Evolutionary conservation across 2,329 filamentous ascomycete genomes (phyloP).

Genomic region (Penicillium corylophilum): DNA sequence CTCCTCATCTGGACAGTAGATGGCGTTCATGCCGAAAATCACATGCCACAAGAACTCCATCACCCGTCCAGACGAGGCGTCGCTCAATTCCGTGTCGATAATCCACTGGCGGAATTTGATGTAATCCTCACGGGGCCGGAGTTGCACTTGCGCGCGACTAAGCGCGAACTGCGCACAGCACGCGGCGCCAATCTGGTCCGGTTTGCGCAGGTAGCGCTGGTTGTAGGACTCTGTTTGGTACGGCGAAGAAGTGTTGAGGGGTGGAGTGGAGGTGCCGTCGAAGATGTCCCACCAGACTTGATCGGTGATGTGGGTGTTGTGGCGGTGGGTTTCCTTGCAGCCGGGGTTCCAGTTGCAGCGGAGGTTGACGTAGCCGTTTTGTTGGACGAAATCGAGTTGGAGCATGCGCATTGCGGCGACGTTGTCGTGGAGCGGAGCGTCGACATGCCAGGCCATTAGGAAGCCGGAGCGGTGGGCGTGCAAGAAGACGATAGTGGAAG

Average conservation of each 20-base stretch:
- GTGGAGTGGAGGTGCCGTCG: constrained; percentile 40
- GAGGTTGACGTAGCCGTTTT: constrained; percentile 60
- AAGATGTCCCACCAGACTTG: constrained; percentile 41
- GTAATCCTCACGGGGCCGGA: constrained; percentile 55
- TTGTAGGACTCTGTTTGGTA: constrained; percentile 2
- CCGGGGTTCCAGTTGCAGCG: constrained; percentile 61
- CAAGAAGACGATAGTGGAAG: constrained; percentile 56
- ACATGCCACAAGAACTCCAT: constrained; percentile 68
- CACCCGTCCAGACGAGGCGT: constrained; percentile 58
- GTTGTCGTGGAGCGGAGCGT: constrained; percentile 57
- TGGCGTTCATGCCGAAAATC: constrained; percentile 46
- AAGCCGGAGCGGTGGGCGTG: constrained; percentile 55
- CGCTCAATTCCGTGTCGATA: constrained; percentile 54
- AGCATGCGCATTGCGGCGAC: constrained; percentile 52
- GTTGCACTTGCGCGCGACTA: constrained; percentile 52
- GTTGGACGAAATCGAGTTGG: constrained; percentile 51
- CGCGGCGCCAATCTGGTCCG: constrained; percentile 54
- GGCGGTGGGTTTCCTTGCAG: constrained; percentile 42
- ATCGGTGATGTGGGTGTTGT: constrained; percentile 37
- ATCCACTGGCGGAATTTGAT: constrained; percentile 60
- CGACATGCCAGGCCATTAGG: constrained; percentile 57
- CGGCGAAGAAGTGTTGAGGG: constrained; percentile 26
- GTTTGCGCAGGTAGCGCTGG: constrained; percentile 42
- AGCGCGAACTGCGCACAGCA: constrained; percentile 68
- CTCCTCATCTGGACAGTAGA: constrained; percentile 39